Evolutionary conservation across 108 stramenopile genomes (phyloP), one percentile per base, ranked within the genome.

Genomic region (Cyclostephanos tholiformis): DNA sequence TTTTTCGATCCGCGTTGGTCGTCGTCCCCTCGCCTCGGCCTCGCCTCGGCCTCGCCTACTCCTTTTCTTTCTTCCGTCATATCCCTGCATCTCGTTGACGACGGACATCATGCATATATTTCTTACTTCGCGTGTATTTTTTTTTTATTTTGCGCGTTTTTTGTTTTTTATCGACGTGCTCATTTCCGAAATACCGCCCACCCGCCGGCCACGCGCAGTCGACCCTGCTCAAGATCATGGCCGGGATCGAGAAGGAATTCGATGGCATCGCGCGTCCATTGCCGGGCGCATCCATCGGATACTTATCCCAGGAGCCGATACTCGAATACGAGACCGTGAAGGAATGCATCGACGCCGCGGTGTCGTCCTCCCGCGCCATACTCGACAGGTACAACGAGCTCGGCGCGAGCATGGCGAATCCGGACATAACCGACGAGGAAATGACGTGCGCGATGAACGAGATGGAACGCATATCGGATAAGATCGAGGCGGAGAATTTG

Each of bases 171-270:
- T n/a, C n/a, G n/a, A n/a, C n/a, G n/a, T n/a, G n/a, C n/a, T n/a
- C n/a, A n/a, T n/a, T n/a, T n/a, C n/a, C n/a, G n/a, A n/a, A n/a
- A n/a, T n/a, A n/a, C n/a, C n/a, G n/a, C n/a, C n/a, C n/a, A n/a
- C n/a, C n/a, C n/a, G n/a, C n/a, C n/a, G n/a, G n/a, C n/a, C n/a
- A n/a, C n/a, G n/a, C n/a, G 6, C 17, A 67, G 72, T 86, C 85
- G 12, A 95, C 95, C 3, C 77, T 98, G 22, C 73, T 97, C n/a
- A 95, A 94, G 81, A 94, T 96, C 59, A 94, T 97, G 91, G 97
- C 95, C 6, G 97, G 95, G n/a, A 73, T 96, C n/a, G 96, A 96
- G 53, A 91, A 61, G n/a, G 93, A 95, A 61, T 96, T 87, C 67
- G 92, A 94, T 67, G 96, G 96, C 0, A 80, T 74, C 26, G 92